A percentile compares a stretch with the other conserved stretches of the same genome.
Conservation (phyloP, 805 yeast genomes). For the Kuraishia molischiana region DNA sequence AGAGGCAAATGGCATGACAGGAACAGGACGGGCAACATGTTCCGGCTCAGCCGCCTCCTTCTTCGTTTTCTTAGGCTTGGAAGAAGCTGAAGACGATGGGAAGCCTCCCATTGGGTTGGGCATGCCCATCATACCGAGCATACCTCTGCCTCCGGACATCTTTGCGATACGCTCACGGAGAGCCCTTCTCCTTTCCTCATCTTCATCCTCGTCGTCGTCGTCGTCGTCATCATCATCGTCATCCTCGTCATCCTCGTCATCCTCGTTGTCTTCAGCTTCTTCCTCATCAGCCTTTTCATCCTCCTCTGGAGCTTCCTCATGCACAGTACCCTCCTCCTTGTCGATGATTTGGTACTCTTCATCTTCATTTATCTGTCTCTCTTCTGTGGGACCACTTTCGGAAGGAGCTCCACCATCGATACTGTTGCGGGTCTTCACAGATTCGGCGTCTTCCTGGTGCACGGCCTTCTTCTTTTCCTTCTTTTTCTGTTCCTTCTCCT, state of each 20-base stretch:
- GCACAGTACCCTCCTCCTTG: constrained; percentile 9
- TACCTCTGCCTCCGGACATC: constrained; percentile 76
- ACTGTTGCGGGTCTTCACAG: constrained; percentile 1
- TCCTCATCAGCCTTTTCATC: constrained; percentile 13
- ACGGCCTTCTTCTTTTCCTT: constrained; percentile 21
- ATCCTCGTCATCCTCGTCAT: constrained; percentile 28
- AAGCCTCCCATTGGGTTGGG: constrained; percentile 19
- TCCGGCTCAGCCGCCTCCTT: constrained; percentile 15
- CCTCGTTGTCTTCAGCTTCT: constrained; percentile 17
- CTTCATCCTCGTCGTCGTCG: constrained; percentile 60
- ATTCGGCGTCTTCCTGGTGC: constrained; percentile 2
- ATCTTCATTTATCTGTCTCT: constrained; percentile 2
- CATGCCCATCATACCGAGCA: constrained; percentile 66
- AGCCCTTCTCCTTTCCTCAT: constrained; percentile 64
- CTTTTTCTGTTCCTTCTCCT: constrained; percentile 4
- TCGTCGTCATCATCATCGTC: constrained; percentile 41
- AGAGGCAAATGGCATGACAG: constrained; percentile 43
- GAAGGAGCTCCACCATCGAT: background rate
- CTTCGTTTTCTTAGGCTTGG: constrained; percentile 12
- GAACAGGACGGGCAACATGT: constrained; percentile 27
- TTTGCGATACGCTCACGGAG: constrained; percentile 94
- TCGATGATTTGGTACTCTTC: constrained; percentile 7
- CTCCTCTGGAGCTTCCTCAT: no score
- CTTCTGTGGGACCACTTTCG: constrained; percentile 1
- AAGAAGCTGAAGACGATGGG: constrained; percentile 4